Conservation (phyloP, 176 grass and related monocot species). For the Pontederia paniculata region DNA sequence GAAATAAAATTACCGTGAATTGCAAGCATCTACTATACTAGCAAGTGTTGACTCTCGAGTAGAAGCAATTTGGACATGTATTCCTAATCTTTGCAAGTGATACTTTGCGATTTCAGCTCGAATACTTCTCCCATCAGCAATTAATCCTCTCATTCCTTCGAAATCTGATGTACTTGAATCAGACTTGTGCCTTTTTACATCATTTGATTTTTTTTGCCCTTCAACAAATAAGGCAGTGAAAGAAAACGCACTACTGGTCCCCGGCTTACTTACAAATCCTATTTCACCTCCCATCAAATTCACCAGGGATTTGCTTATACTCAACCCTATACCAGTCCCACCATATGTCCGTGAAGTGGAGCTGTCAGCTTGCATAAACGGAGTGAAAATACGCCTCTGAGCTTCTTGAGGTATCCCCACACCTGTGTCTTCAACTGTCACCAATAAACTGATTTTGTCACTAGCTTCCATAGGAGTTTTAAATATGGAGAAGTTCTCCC, state of each 20-base stretch:
- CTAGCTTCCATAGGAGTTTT: slow-evolving; percentile 23
- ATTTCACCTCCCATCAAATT: slow-evolving; percentile 49
- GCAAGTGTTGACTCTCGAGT: slow-evolving; percentile 33
- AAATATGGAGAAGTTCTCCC: slow-evolving; percentile 34
- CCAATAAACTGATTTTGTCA: slow-evolving; percentile 35
- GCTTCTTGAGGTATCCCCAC: slow-evolving; percentile 60
- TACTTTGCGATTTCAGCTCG: slow-evolving; percentile 48
- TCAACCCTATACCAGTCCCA: slow-evolving; percentile 73
- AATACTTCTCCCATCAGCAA: slow-evolving; percentile 41
- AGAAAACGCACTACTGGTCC: slow-evolving; percentile 45
- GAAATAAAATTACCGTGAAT: slow-evolving; percentile 36
- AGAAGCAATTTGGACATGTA: slow-evolving; percentile 28
- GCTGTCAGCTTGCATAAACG: slow-evolving; percentile 78
- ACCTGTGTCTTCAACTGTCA: slow-evolving; percentile 73
- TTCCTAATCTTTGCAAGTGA: slow-evolving; percentile 53
- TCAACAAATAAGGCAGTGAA: slow-evolving; percentile 45
- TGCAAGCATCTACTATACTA: slow-evolving; percentile 39
- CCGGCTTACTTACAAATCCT: slow-evolving; percentile 35
- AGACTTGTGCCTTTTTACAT: slow-evolving; percentile 40
- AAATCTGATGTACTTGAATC: slow-evolving; percentile 38
- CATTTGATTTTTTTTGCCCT: slow-evolving; percentile 19
- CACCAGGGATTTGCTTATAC: slow-evolving; percentile 65
- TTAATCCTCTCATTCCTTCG: slow-evolving; percentile 57
- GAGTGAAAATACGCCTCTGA: slow-evolving; percentile 53
- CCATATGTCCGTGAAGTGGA: slow-evolving; percentile 69